Percentiles rank a stretch among this genome's conserved stretches.
Conservation (phyloP, 2,329 filamentous ascomycete genomes). For the Botrytis aclada region DNA sequence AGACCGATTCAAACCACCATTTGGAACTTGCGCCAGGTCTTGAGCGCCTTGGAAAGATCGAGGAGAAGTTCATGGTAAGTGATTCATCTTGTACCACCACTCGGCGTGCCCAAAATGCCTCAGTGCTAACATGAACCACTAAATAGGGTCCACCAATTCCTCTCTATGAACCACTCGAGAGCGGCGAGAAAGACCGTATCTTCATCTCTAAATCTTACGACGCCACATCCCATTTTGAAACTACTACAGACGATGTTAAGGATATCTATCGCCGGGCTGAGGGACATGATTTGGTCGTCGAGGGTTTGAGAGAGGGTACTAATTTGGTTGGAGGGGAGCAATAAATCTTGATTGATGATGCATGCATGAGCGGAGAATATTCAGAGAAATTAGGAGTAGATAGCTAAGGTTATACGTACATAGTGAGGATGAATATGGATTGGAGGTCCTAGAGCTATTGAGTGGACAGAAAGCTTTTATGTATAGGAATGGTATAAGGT, state of each 20-base stretch:
- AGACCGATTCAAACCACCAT: conserved; percentile 89
- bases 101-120: neutral
- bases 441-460: neutral
- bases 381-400: neutral
- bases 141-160: conserved; percentile 74
- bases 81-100: neutral
- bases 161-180: conserved; percentile 84
- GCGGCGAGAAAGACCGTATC: conserved; percentile 82
- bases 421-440: neutral
- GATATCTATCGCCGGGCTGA: conserved; percentile 83
- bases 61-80: conserved; percentile 91
- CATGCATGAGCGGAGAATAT: neutral
- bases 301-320: conserved; percentile 65
- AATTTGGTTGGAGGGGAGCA: conserved; percentile 63
- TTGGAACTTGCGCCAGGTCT: conserved; percentile 90
- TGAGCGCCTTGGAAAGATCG: conserved; percentile 85
- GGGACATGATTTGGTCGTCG: conserved; percentile 63
- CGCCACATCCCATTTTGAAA: conserved; percentile 97
- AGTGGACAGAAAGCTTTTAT: conserved; percentile 6
- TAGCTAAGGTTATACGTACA: conserved; percentile 2
- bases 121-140: conserved; percentile 20
- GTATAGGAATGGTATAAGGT: conserved; percentile 11
- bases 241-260: conserved; percentile 82
- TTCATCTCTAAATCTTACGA: conserved; percentile 99
- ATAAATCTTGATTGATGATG: conserved; percentile 39